Base-by-base conservation (phyloP, 768 basidiomycete species). In the Trametes sanguinea region DNA sequence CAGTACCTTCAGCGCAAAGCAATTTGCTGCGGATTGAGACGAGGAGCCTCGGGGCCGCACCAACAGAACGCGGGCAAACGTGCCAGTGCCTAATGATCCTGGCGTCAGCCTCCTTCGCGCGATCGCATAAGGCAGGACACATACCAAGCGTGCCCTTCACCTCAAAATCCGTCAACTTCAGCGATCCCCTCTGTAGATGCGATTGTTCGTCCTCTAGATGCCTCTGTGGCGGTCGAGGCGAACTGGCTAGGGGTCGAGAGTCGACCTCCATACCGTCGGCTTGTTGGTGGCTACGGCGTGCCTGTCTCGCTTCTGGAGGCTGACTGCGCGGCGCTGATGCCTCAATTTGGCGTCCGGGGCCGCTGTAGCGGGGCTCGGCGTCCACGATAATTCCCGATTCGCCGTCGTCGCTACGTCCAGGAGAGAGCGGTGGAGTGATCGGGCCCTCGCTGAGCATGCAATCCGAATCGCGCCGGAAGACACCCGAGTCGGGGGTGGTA, bases 1-100 rank as follows among this genome's bases (percentile, higher is more conserved):
- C 43, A 95, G 82, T 14, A 95, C 88, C 74, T 95, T 95, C 85
- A 96, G 83, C 9, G 94, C 94, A 69, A 91, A 95, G 71, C 87
- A 84, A 42, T 76, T 78, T 61, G 85, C 83, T 2, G 84, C 74
- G 22, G 81, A 74, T 4, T 78, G 76, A 3, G 77, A 72, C 22
- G 79, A 73, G 2, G 82, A 78, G 4, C 70, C 76, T 33, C 85
- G 80, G 65, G 92, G 85, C 58, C 92, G 88, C 42, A 97, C 95
- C 2, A 98, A 83, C 42, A 98, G 79, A 14, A 99, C 97, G 60
- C 92, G 86, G 51, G 87, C 97, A 76, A 99, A 99, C 0, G 97
- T 99, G 2, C 97, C 97, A 1, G 96, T 96, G 30, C 97, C 96
- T 93, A 62, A 4, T 27, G 45, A 62, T 9, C 8, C 29, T 11